phyloP scores from a whole-genome alignment of 2,329 filamentous ascomycete species.

The Polytolypa hystricis region DNA sequence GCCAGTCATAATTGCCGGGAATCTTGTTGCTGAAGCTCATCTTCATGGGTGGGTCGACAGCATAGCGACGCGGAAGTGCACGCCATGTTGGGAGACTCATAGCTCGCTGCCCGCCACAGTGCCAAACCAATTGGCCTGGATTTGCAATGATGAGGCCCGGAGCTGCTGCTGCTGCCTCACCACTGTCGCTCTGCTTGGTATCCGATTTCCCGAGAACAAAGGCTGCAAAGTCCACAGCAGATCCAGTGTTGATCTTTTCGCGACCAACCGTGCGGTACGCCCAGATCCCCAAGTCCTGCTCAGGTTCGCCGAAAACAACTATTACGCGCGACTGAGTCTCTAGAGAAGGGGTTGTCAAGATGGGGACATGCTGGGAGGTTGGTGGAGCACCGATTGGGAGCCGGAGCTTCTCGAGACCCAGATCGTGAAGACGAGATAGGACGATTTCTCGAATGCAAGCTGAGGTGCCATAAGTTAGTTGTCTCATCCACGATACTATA shows the following conservation, averaged over 20 bases:
- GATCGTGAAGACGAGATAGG: conserved; percentile 46
- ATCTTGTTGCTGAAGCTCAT: conserved; percentile 51
- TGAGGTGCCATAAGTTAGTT: conserved; percentile 22
- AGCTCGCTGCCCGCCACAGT: conserved; percentile 49
- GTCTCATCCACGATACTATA: background rate
- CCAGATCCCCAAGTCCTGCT: conserved; percentile 63
- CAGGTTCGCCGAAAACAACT: conserved; percentile 61
- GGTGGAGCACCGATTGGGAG: conserved; percentile 47
- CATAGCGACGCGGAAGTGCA: conserved; percentile 50
- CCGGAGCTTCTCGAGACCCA: conserved; percentile 49
- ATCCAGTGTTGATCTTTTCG: conserved; percentile 60
- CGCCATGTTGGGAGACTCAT: conserved; percentile 50
- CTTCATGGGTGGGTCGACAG: conserved; percentile 46
- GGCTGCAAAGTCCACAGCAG: conserved; percentile 52
- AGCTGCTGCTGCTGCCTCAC: conserved; percentile 19
- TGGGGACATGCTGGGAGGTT: conserved; percentile 51
- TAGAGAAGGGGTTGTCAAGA: conserved; percentile 54
- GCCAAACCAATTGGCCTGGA: conserved; percentile 66
- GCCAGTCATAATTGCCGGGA: conserved; percentile 44
- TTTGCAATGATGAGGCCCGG: conserved; percentile 65
- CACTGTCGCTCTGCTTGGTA: conserved; percentile 23
- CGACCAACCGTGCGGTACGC: conserved; percentile 55
- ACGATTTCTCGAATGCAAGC: conserved; percentile 54
- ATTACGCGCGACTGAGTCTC: conserved; percentile 51
- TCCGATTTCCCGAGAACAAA: conserved; percentile 29